Evolutionary conservation across 2,329 filamentous ascomycete species (phyloP).

Genomic region (Curvularia sp.): DNA sequence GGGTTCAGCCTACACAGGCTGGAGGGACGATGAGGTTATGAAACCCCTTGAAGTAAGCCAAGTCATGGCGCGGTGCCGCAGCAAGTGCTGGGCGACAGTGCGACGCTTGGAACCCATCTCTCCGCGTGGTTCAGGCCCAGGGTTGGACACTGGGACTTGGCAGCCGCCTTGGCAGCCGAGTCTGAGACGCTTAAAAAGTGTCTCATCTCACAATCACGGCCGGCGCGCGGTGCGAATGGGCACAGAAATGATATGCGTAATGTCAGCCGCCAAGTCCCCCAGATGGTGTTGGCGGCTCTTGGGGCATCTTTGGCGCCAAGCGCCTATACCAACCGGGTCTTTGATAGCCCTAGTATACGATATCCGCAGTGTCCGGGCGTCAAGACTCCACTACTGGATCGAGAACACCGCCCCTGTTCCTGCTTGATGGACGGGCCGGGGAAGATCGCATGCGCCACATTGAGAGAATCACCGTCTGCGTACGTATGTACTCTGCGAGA

Average conservation of each 20-base stretch:
- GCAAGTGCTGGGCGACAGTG: slow-evolving; percentile 28
- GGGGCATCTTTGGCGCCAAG: slow-evolving; percentile 14
- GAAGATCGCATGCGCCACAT: slow-evolving; percentile 4
- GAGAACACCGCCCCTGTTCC: slow-evolving; percentile 1
- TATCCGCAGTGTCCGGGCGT: slow-evolving; percentile 11
- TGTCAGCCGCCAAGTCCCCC: slow-evolving; percentile 23
- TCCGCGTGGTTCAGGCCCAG: slow-evolving; percentile 9
- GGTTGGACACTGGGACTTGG: slow-evolving; percentile 3
- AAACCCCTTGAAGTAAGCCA: slow-evolving; percentile 27
- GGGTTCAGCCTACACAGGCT: slow-evolving; percentile 1
- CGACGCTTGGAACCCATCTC: slow-evolving; percentile 25
- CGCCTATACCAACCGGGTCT: neutral
- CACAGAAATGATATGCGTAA: slow-evolving; percentile 18
- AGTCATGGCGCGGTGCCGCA: slow-evolving; percentile 28
- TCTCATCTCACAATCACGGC: slow-evolving; percentile 21
- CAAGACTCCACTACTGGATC: neutral
- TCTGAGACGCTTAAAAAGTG: slow-evolving; percentile 3
- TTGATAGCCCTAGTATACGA: neutral
- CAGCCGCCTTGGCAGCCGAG: slow-evolving; percentile 5
- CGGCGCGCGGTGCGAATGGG: slow-evolving; percentile 7
- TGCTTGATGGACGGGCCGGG: slow-evolving; percentile 3
- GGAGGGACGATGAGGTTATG: slow-evolving; percentile 25
- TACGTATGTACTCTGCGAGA: neutral
- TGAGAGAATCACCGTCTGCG: neutral
- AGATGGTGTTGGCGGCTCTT: slow-evolving; percentile 21